Evolutionary conservation across 345 rosid species (phyloP).

Genomic region (Lumnitzera racemosa): DNA sequence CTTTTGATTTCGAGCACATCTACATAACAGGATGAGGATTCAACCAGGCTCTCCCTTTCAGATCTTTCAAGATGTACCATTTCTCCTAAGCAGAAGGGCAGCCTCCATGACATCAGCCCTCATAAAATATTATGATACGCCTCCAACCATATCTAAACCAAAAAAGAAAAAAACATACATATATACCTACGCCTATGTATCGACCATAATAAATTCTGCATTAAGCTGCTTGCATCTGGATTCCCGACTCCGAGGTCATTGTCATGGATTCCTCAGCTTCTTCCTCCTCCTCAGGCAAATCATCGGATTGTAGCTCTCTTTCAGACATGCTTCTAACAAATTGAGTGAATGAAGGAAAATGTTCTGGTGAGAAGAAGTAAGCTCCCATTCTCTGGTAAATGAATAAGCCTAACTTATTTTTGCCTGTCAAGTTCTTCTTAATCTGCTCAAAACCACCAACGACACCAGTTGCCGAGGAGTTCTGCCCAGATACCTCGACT

Average conservation of each 20-base stretch:
- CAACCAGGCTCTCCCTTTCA: too few species aligned
- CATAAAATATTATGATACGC: too few species aligned
- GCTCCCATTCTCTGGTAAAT: constrained; percentile 97
- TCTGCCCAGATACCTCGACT: constrained; percentile 70
- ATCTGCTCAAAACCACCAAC: constrained; percentile 59
- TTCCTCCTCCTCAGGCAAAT: constrained; percentile 31
- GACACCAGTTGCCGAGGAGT: constrained; percentile 30
- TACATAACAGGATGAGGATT: too few species aligned
- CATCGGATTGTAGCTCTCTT: constrained; percentile 41
- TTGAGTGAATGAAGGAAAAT: constrained; percentile 65
- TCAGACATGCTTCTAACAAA: constrained; percentile 58
- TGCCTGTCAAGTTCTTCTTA: constrained; percentile 40
- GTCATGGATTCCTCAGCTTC: constrained; percentile 19
- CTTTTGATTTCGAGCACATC: too few species aligned
- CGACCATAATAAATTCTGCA: background rate
- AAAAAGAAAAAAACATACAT: background rate
- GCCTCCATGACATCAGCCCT: too few species aligned
- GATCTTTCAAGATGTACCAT: too few species aligned
- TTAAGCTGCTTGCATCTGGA: constrained; percentile 41
- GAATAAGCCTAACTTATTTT: constrained; percentile 36
- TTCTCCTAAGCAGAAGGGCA: too few species aligned
- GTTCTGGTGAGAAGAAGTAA: constrained; percentile 87
- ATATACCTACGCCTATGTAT: background rate
- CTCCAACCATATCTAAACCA: too few species aligned
- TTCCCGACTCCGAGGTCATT: constrained; percentile 20